A percentile compares a stretch with the other conserved stretches of the same genome.
These are phyloP conservation scores for Yamadazyma sp. DNA, from an alignment of 805 yeast species.

Conservation along the genomic window DNA sequence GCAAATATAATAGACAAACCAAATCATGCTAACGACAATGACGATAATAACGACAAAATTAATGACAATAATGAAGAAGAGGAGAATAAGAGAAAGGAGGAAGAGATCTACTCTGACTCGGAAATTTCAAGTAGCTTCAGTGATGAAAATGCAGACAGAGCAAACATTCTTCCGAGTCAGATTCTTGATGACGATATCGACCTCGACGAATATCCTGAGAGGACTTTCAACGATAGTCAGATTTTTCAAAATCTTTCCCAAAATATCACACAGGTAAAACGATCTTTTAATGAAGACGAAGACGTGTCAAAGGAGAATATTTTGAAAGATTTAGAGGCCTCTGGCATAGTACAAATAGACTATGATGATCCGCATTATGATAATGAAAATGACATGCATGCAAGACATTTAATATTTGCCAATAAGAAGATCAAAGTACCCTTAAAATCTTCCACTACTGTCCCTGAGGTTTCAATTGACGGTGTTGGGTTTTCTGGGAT, in stretches of 20 bases:
- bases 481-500: neutral
- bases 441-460: constrained; percentile 5
- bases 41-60: constrained; percentile 6
- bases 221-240: constrained; percentile 12
- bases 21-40: constrained; percentile 8
- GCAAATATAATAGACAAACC: too few relatives aligned
- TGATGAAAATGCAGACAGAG: neutral
- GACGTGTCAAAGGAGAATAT: constrained; percentile 3
- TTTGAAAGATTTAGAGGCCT: constrained; percentile 33
- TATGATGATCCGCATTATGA: constrained; percentile 67
- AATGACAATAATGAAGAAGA: constrained; percentile 19
- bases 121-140: neutral
- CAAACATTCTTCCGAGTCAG: constrained; percentile 1
- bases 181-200: neutral
- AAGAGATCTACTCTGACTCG: too few relatives aligned
- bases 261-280: neutral
- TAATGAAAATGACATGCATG: constrained; percentile 49
- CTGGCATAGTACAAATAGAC: constrained; percentile 50
- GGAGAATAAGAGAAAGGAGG: constrained; percentile 13
- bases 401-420: constrained; percentile 61
- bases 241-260: constrained; percentile 24
- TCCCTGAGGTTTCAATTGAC: constrained; percentile 3
- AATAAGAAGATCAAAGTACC: constrained; percentile 59
- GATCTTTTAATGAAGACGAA: neutral
- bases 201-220: neutral